A percentile compares a stretch with the other conserved stretches of the same genome.
phyloP scores from a whole-genome alignment of 2,329 filamentous ascomycete species.

The Kalaharituber pfeilii region DNA sequence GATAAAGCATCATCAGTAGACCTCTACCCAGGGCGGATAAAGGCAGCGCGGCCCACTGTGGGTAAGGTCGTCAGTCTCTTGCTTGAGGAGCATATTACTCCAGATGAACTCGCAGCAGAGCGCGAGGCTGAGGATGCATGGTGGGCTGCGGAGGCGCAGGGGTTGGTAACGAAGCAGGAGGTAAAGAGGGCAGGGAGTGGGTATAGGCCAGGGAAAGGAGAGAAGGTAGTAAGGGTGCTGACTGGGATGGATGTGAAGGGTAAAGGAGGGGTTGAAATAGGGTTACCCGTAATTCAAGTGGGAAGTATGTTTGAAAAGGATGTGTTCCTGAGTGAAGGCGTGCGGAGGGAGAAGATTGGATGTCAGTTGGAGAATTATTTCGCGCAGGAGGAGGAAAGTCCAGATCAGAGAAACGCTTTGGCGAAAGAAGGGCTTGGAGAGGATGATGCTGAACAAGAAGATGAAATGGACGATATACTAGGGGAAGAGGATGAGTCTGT shows the following conservation, averaged over 20 bases:
- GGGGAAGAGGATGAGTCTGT: not conserved
- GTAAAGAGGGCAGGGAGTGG: not conserved
- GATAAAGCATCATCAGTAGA: not conserved
- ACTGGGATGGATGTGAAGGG: not conserved
- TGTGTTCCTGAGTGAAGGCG: constrained; percentile 8
- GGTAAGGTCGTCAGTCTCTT: constrained; percentile 17
- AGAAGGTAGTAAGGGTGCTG: not conserved
- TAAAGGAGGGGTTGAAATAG: not conserved
- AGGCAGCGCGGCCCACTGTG: constrained; percentile 1
- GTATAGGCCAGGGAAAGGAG: not conserved
- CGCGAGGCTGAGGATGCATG: not conserved
- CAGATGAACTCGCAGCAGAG: not conserved
- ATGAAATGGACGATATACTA: not conserved
- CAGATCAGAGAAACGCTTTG: not conserved
- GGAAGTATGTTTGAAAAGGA: constrained; percentile 7
- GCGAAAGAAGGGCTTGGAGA: not conserved
- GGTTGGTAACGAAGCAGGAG: not conserved
- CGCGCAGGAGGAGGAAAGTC: not conserved
- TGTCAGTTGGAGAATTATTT: constrained; percentile 10
- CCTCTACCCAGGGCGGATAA: constrained; percentile 5
- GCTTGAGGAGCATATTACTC: constrained; percentile 7
- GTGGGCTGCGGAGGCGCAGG: not conserved
- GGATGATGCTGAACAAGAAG: not conserved
- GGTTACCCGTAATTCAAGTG: not conserved
- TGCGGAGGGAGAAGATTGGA: constrained; percentile 15